Percentiles rank a stretch among this genome's conserved stretches.
These are phyloP conservation scores for Fraxinus dipetala DNA, from an alignment of 305 asterid species.

Conservation along the genomic window DNA sequence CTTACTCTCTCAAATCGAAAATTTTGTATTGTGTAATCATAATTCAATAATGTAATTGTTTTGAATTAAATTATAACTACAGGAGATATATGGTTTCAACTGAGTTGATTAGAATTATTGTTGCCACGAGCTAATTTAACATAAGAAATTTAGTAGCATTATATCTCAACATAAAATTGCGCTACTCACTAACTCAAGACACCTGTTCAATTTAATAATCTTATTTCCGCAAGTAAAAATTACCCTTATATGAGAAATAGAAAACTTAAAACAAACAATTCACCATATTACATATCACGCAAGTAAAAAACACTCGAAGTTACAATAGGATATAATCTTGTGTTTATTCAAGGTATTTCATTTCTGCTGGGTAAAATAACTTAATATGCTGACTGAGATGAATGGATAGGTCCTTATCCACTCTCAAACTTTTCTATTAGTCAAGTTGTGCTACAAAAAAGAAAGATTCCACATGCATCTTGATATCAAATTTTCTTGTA, in stretches of 20 bases:
- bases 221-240: background rate
- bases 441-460: background rate
- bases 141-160: background rate
- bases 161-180: background rate
- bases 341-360: background rate
- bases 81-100: background rate
- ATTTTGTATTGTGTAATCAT: background rate
- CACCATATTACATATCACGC: background rate
- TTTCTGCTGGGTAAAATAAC: background rate
- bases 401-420: background rate
- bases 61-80: background rate
- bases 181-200: background rate
- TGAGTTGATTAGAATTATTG: background rate
- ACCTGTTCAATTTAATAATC: background rate
- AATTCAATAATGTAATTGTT: background rate
- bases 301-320: background rate
- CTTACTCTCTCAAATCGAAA: background rate
- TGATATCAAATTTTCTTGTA: background rate
- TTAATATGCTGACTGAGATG: background rate
- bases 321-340: background rate
- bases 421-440: background rate
- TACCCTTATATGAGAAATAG: background rate
- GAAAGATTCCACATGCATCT: background rate
- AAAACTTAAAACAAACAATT: background rate
- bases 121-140: background rate